phyloP scores from a whole-genome alignment of 2,329 filamentous ascomycete species.

The Sordariomycetes sp. region DNA sequence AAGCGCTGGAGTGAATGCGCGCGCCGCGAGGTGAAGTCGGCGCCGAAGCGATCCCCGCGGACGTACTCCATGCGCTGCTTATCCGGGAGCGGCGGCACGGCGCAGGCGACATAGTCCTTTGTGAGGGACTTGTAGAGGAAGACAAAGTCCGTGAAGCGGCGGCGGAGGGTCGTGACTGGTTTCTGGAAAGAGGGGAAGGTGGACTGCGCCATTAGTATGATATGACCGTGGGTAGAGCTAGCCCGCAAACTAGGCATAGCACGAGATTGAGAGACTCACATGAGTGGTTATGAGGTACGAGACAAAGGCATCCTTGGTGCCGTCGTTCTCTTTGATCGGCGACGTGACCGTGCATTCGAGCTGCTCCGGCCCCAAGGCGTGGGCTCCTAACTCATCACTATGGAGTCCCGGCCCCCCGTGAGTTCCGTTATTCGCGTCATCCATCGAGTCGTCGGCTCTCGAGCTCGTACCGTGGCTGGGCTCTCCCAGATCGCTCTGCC shows the following conservation, averaged over 20 bases:
- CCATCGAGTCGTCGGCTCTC: not conserved
- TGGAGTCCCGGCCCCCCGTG: not conserved
- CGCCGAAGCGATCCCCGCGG: constrained; percentile 84
- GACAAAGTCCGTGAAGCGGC: constrained; percentile 95
- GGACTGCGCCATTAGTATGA: constrained; percentile 41
- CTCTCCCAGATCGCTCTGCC: constrained; percentile 49
- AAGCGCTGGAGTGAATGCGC: constrained; percentile 89
- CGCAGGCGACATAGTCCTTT: constrained; percentile 80
- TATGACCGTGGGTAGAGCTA: not conserved
- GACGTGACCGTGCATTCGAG: constrained; percentile 74
- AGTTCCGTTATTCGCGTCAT: not conserved
- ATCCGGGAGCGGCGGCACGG: constrained; percentile 87
- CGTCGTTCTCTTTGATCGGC: constrained; percentile 89
- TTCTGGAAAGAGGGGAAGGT: constrained; percentile 90
- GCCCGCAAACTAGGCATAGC: not conserved
- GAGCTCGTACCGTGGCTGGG: constrained; percentile 10
- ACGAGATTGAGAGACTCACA: constrained; percentile 30
- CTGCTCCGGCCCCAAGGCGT: constrained; percentile 32
- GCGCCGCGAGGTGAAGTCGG: constrained; percentile 80
- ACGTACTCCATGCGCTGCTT: constrained; percentile 99
- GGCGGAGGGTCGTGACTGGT: constrained; percentile 63
- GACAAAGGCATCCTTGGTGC: constrained; percentile 91
- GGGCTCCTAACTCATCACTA: constrained; percentile 6
- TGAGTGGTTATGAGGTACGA: constrained; percentile 90
- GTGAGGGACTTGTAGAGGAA: constrained; percentile 87